phyloP scores from a whole-genome alignment of 2,329 filamentous ascomycete genomes.

The Cladophialophora psammophila region DNA sequence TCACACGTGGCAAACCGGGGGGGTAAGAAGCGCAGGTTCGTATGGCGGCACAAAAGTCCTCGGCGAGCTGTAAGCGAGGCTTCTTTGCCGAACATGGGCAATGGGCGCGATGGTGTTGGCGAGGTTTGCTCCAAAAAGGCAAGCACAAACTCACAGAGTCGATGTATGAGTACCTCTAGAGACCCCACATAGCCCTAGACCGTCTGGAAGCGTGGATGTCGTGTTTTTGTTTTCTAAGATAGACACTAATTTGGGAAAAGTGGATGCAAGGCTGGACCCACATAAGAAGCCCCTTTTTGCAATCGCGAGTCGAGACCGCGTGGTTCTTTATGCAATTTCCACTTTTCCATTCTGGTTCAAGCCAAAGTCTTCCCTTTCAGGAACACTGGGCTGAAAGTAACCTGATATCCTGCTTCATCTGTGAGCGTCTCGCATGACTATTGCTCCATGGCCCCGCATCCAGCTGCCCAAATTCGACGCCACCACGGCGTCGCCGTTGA shows the following conservation, averaged over 20 bases:
- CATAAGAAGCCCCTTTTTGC: not conserved
- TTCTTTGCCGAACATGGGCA: not conserved
- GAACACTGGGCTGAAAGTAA: not conserved
- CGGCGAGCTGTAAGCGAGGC: not conserved
- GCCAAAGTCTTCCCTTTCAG: not conserved
- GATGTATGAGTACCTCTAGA: not conserved
- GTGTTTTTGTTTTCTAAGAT: not conserved
- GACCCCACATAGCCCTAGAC: not conserved
- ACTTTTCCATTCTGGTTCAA: conserved; percentile 5
- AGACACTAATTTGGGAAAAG: not conserved
- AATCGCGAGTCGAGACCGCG: not conserved
- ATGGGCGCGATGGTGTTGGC: not conserved
- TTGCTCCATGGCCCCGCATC: conserved; percentile 8
- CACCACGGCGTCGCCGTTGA: conserved; percentile 15
- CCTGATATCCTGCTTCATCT: not conserved
- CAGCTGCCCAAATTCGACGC: conserved; percentile 13
- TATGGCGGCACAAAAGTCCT: conserved; percentile 3
- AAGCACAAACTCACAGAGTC: not conserved
- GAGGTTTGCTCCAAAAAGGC: conserved; percentile 2
- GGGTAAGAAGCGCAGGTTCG: not conserved
- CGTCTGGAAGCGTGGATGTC: not conserved
- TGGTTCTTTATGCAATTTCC: conserved; percentile 7
- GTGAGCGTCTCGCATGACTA: conserved; percentile 3
- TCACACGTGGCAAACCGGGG: conserved; percentile 11
- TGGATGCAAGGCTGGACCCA: not conserved